These are phyloP conservation scores for Strigomonas culicis DNA, from an alignment of 208 protist genomes.

Conservation along the genomic window DNA sequence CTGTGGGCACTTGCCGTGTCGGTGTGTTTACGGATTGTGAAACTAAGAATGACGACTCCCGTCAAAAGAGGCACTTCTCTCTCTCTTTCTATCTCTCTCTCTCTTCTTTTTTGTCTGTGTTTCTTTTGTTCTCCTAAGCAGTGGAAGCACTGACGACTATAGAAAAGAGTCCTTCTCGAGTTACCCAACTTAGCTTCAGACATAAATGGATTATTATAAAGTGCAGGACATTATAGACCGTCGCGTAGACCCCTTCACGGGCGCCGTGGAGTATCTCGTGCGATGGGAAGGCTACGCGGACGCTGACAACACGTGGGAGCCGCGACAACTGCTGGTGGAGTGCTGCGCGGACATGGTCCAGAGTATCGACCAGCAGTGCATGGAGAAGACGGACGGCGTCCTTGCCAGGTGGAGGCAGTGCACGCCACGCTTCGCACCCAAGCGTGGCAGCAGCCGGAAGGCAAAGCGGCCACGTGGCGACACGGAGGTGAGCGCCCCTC, in stretches of 20 bases:
- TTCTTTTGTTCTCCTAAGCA: neutral
- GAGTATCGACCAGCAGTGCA: constrained; percentile 37
- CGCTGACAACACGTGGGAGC: constrained; percentile 48
- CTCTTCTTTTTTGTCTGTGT: neutral
- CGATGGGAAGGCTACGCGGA: constrained; percentile 30
- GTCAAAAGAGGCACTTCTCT: neutral
- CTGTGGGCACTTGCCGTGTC: neutral
- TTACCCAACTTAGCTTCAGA: neutral
- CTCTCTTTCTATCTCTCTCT: neutral
- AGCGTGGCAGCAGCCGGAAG: neutral
- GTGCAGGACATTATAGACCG: constrained; percentile 36
- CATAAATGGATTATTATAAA: constrained; percentile 32
- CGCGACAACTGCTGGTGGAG: constrained; percentile 32
- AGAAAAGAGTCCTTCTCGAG: neutral
- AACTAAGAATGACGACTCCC: neutral
- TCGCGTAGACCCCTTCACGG: constrained; percentile 41
- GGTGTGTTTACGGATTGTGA: neutral
- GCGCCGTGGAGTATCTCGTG: constrained; percentile 61
- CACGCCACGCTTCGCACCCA: constrained; percentile 8
- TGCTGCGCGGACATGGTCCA: constrained; percentile 35
- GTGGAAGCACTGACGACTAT: neutral
- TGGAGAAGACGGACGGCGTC: constrained; percentile 24
- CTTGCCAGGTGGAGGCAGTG: constrained; percentile 43
- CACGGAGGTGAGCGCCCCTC: too few species aligned
- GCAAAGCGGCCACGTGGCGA: neutral